Conservation (phyloP, 1,284 basidiomycete genomes). For the Microbotryomycetes sp. region DNA sequence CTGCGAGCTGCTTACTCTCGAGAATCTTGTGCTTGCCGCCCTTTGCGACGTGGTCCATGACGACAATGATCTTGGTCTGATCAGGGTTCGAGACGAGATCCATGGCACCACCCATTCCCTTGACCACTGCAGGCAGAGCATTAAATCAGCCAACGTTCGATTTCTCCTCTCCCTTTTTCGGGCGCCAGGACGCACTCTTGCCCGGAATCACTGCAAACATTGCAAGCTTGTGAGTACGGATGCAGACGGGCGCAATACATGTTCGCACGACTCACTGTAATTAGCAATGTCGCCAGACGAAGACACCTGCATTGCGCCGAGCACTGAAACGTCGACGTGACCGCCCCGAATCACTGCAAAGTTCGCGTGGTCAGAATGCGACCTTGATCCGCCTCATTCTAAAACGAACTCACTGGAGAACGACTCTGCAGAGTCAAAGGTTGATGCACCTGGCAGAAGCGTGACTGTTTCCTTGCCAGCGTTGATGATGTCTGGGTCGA, state of each 20-base stretch:
- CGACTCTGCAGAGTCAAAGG: constrained; percentile 86
- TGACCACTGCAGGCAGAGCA: constrained; percentile 38
- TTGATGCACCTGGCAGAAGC: constrained; percentile 79
- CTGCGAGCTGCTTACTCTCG: constrained; percentile 36
- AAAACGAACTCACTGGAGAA: constrained; percentile 75
- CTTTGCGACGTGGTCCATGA: constrained; percentile 85
- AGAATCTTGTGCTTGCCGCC: constrained; percentile 83
- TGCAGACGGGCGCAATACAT: not conserved
- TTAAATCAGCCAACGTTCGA: too few relatives aligned
- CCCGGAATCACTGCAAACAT: constrained; percentile 31
- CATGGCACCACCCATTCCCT: constrained; percentile 81
- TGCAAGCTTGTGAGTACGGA: constrained; percentile 26
- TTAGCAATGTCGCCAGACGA: constrained; percentile 91
- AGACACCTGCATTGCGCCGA: constrained; percentile 88
- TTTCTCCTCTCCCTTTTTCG: too few relatives aligned
- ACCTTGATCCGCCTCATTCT: constrained; percentile 36
- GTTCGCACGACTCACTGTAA: constrained; percentile 54
- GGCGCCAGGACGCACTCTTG: constrained; percentile 20
- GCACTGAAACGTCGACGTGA: constrained; percentile 87
- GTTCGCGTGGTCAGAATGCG: not conserved
- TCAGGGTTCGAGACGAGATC: constrained; percentile 80
- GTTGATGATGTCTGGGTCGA: constrained; percentile 54
- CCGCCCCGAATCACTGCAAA: constrained; percentile 48
- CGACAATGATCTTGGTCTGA: constrained; percentile 76
- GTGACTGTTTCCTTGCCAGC: constrained; percentile 94